Base-by-base conservation (phyloP, 345 rosid genomes). In the Populus tremula region DNA sequence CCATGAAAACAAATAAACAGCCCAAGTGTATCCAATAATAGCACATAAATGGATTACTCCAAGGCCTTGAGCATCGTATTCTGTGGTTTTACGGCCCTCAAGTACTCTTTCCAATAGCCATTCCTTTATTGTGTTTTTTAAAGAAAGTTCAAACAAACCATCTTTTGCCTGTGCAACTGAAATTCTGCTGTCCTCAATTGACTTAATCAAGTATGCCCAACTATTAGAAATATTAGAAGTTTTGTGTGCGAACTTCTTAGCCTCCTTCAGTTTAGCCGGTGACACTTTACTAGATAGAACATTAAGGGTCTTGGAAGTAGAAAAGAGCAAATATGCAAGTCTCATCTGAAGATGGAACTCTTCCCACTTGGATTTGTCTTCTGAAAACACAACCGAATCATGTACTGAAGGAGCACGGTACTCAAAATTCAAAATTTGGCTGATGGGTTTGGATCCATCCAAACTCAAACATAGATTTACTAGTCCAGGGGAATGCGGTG, bases 11-110 rank as follows among this genome's bases (percentile, higher is more conserved):
- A 93, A 80, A 84, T 81, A 81, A 81, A 90, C 53, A 47, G 99
- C 91, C 99, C 99, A 96, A 29, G 89, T 83, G 85, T 96, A 96
- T 64, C 93, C 98, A 77, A 96, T 91, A 78, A 90, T 85, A 25
- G 97, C 87, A 81, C 99, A 93, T 80, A 93, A 86, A 87, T 96
- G 99, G 76, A 96, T 89, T 75, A 90, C 97, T 71, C 95, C 97
- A 77, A 77, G 95, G 76, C 99, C 99, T 75, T 88, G 87, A 70
- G 78, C 74, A 80, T 96, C 99, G 81, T 87, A 86, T 71, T 86
- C 93, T 25, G 75, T 80, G 64, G 88, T 69, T 85, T 80, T 91
- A 80, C 86, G 66, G 56, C 96, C 94, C 75, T 86, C 88, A 9
- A 88, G 76, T 74, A 92, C 82, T 85, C 92, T 93, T 87, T 96